phyloP scores from a whole-genome alignment of 2,329 filamentous ascomycete species.

The Dothideomycetes sp. region DNA sequence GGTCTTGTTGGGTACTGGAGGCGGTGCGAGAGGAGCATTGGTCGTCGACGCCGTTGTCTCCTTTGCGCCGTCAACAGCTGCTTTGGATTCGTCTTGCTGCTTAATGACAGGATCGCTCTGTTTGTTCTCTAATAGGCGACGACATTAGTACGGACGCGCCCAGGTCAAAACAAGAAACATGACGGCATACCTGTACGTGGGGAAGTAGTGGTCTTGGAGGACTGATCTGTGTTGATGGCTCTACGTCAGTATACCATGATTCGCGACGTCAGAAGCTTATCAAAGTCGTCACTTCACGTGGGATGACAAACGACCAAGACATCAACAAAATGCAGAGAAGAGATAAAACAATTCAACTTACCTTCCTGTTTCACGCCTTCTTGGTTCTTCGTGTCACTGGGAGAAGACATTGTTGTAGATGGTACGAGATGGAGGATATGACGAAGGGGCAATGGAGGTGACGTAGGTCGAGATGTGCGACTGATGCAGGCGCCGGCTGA shows the following conservation, averaged over 20 bases:
- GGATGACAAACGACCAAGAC: too few relatives aligned
- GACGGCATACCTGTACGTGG: constrained; percentile 8
- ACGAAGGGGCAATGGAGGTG: neutral
- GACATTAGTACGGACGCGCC: neutral
- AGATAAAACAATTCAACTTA: constrained; percentile 7
- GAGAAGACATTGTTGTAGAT: constrained; percentile 11
- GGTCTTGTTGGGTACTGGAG: constrained; percentile 35
- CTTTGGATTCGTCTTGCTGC: constrained; percentile 24
- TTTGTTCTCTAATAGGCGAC: constrained; percentile 1
- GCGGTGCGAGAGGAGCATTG: constrained; percentile 44
- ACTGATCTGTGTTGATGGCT: constrained; percentile 5
- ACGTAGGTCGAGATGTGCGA: neutral
- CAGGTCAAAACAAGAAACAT: neutral
- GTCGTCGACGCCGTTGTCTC: constrained; percentile 23
- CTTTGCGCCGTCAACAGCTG: constrained; percentile 24
- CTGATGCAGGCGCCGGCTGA: neutral
- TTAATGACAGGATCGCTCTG: constrained; percentile 22
- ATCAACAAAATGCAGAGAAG: too few relatives aligned
- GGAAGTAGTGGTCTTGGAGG: constrained; percentile 7
- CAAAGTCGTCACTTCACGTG: neutral
- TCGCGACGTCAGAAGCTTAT: neutral
- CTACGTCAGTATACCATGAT: constrained; percentile 1
- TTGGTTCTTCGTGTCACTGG: constrained; percentile 10
- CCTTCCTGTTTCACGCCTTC: constrained; percentile 9
- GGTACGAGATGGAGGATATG: neutral